Percentiles rank a stretch among this genome's conserved stretches.
Evolutionary conservation across 2,329 filamentous ascomycete species (phyloP).

Genomic region (Pestalotiopsis sp.): DNA sequence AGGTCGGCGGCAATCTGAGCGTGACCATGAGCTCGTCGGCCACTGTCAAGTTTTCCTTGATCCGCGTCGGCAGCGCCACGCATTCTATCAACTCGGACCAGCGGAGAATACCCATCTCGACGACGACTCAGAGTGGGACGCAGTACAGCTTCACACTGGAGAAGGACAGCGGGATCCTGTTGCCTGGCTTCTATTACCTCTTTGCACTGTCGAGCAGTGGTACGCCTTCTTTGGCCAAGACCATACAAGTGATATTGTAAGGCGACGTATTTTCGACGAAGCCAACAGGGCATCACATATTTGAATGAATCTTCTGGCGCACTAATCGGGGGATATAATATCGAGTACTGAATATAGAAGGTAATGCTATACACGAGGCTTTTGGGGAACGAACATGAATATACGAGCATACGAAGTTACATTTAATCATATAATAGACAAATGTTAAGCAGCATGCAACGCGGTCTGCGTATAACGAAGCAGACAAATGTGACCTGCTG

Average conservation of each 20-base stretch:
- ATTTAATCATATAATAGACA: too few species aligned
- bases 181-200: constrained; percentile 58
- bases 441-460: too few species aligned
- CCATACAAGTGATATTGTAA: constrained; percentile 31
- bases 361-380: too few species aligned
- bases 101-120: constrained; percentile 49
- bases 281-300: too few species aligned
- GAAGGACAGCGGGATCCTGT: constrained; percentile 47
- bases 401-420: too few species aligned
- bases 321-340: too few species aligned
- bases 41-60: constrained; percentile 38
- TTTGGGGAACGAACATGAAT: too few species aligned
- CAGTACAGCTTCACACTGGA: constrained; percentile 46
- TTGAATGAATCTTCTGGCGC: too few species aligned
- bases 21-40: constrained; percentile 26
- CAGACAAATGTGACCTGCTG: too few species aligned
- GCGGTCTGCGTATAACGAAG: too few species aligned
- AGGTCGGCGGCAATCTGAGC: constrained; percentile 32
- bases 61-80: constrained; percentile 52
- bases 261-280: neutral
- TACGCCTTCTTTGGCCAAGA: constrained; percentile 48
- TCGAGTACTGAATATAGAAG: too few species aligned
- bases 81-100: constrained; percentile 63
- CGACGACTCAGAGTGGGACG: constrained; percentile 25
- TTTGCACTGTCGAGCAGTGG: constrained; percentile 50